A percentile compares a stretch with the other conserved stretches of the same genome.
Conservation (phyloP, 192 early-diverging fungal species). For the Umbelopsis sp. region DNA sequence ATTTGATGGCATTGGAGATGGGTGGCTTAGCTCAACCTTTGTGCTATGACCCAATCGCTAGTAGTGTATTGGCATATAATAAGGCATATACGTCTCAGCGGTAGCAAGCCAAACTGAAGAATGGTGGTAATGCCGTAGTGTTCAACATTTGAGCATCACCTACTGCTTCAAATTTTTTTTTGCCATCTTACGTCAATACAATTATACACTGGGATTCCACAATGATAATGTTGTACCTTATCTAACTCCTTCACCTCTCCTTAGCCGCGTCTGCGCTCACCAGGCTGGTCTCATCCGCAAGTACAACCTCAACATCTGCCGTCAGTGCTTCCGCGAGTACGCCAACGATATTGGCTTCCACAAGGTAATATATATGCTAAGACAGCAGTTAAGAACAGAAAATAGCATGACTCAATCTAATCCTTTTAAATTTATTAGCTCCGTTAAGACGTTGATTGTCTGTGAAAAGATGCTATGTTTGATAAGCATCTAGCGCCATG, state of each 20-base stretch:
- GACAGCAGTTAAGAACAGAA: too few relatives aligned
- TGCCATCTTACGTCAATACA: too few relatives aligned
- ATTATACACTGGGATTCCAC: neutral
- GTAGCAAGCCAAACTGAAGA: too few relatives aligned
- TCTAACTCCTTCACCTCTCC: too few relatives aligned
- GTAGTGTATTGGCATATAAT: too few relatives aligned
- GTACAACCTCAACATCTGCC: constrained; percentile 98
- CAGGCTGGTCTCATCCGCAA: constrained; percentile 99
- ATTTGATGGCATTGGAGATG: neutral
- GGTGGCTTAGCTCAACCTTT: constrained; percentile 2
- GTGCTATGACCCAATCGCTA: neutral
- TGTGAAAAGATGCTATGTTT: constrained; percentile 17
- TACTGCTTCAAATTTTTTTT: too few relatives aligned
- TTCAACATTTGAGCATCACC: too few relatives aligned
- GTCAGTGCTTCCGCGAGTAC: constrained; percentile 99
- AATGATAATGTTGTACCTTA: neutral
- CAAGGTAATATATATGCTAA: constrained; percentile 68
- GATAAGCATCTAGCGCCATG: constrained; percentile 7
- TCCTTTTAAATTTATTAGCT: neutral
- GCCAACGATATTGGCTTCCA: constrained; percentile 97
- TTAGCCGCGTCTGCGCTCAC: constrained; percentile 97
- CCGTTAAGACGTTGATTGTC: constrained; percentile 21
- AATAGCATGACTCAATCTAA: too few relatives aligned
- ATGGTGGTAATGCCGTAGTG: too few relatives aligned
- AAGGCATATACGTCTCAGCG: too few relatives aligned